Conservation (phyloP, 495 filamentous ascomycete species). For the Tirmania nivea region DNA sequence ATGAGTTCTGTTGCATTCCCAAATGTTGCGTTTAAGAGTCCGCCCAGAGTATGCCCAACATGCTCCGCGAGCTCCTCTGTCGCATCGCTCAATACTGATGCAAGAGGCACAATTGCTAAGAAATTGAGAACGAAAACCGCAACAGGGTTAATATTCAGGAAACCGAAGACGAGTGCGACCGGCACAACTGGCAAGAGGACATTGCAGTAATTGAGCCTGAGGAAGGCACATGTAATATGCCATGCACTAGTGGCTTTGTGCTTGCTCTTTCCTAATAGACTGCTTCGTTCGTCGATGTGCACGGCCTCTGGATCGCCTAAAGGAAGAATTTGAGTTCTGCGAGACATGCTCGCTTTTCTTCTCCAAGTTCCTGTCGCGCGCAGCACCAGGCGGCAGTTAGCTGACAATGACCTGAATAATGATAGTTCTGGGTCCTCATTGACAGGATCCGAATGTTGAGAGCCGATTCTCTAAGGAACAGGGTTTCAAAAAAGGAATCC, state of each 20-base stretch:
- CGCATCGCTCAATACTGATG: conserved; percentile 79
- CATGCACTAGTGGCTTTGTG: not conserved
- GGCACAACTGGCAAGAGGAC: conserved; percentile 76
- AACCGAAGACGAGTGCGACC: conserved; percentile 61
- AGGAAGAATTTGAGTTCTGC: not conserved
- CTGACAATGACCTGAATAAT: not conserved
- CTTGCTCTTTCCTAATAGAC: not conserved
- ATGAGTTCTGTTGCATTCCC: conserved; percentile 98
- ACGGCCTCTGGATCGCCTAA: not conserved
- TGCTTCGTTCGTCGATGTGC: not conserved
- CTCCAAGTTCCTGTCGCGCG: not conserved
- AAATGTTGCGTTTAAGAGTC: conserved; percentile 60
- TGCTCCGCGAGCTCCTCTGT: conserved; percentile 76
- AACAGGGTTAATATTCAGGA: conserved; percentile 47
- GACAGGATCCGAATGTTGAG: too few relatives aligned
- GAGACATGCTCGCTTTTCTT: not conserved
- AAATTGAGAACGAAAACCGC: conserved; percentile 80
- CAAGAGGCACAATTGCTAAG: conserved; percentile 83
- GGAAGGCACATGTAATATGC: not conserved
- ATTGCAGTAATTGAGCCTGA: conserved; percentile 48
- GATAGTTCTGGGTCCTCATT: too few relatives aligned
- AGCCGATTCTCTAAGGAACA: too few relatives aligned
- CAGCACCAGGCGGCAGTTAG: not conserved
- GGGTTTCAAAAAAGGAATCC: too few relatives aligned
- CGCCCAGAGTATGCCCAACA: conserved; percentile 75